phyloP scores from a whole-genome alignment of 2,329 filamentous ascomycete species.

The Epichloe typhina region DNA sequence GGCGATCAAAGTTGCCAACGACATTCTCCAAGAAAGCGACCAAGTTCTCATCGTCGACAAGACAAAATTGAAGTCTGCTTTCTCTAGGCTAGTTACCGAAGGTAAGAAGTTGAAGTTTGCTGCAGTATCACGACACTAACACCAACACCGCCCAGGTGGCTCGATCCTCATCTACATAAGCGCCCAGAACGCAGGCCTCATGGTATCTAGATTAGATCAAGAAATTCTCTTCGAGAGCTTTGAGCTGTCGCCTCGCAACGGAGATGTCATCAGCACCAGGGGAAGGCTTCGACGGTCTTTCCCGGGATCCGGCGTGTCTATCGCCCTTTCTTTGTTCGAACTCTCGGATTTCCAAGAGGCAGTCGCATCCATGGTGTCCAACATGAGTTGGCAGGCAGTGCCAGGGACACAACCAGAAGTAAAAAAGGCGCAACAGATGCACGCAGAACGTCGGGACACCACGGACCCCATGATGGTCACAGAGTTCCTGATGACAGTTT shows the following conservation, averaged over 20 bases:
- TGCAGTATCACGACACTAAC: background rate
- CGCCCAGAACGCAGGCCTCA: constrained; percentile 23
- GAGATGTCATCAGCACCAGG: constrained; percentile 13
- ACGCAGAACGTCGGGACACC: constrained; percentile 33
- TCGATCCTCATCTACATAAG: constrained; percentile 13
- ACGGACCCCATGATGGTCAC: constrained; percentile 35
- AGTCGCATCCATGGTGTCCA: constrained; percentile 11
- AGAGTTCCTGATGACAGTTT: constrained; percentile 27
- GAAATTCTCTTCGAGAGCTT: constrained; percentile 19
- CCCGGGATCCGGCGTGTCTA: constrained; percentile 11
- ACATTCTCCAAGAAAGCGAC: background rate
- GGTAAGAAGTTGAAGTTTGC: background rate
- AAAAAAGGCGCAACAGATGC: constrained; percentile 26
- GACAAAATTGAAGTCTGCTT: background rate
- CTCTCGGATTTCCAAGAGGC: constrained; percentile 7
- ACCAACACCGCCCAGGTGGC: background rate
- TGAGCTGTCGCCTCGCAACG: constrained; percentile 19
- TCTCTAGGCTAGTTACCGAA: background rate
- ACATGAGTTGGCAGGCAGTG: constrained; percentile 14
- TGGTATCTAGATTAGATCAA: constrained; percentile 8
- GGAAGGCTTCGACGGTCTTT: constrained; percentile 19
- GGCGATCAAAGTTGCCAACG: background rate
- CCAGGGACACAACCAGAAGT: constrained; percentile 10
- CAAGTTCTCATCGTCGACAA: background rate
- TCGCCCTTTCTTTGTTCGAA: constrained; percentile 8